Evolutionary conservation across 1,284 basidiomycete species (phyloP).

Genomic region (Coniferiporia sulphurascens): DNA sequence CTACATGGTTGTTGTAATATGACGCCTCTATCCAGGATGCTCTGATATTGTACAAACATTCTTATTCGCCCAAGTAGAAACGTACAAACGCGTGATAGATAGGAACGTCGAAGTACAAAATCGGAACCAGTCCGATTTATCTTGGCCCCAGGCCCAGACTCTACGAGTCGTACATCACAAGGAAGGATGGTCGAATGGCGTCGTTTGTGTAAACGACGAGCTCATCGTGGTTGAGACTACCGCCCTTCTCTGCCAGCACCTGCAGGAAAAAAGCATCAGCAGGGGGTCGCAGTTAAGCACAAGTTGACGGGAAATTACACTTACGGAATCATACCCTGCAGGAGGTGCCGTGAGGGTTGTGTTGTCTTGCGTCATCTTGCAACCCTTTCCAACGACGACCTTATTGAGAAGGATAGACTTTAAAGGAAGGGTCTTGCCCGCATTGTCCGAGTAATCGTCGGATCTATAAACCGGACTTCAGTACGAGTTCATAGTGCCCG

Average conservation of each 20-base stretch:
- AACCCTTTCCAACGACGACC: conserved; percentile 62
- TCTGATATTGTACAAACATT: too few species aligned
- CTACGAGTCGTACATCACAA: conserved; percentile 50
- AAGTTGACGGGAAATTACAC: conserved; percentile 21
- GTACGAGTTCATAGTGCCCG: not conserved
- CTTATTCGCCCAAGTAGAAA: not conserved
- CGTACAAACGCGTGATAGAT: not conserved
- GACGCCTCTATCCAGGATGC: too few species aligned
- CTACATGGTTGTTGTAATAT: too few species aligned
- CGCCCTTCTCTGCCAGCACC: conserved; percentile 57
- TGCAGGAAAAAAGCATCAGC: conserved; percentile 23
- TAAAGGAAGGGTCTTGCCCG: conserved; percentile 38
- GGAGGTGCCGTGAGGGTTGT: conserved; percentile 48
- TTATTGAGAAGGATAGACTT: conserved; percentile 64
- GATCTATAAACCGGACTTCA: conserved; percentile 33
- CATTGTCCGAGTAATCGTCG: conserved; percentile 58
- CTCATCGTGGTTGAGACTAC: conserved; percentile 59
- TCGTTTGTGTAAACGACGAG: conserved; percentile 61
- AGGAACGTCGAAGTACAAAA: not conserved
- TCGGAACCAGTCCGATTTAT: conserved; percentile 2
- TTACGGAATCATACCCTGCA: conserved; percentile 54
- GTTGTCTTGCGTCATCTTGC: conserved; percentile 53
- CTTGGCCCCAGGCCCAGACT: not conserved
- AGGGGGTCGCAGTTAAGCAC: not conserved
- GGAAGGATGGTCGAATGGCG: conserved; percentile 58